These are phyloP conservation scores for Geotrichum restrictum DNA, from an alignment of 1,139 yeast genomes.

Conservation along the genomic window DNA sequence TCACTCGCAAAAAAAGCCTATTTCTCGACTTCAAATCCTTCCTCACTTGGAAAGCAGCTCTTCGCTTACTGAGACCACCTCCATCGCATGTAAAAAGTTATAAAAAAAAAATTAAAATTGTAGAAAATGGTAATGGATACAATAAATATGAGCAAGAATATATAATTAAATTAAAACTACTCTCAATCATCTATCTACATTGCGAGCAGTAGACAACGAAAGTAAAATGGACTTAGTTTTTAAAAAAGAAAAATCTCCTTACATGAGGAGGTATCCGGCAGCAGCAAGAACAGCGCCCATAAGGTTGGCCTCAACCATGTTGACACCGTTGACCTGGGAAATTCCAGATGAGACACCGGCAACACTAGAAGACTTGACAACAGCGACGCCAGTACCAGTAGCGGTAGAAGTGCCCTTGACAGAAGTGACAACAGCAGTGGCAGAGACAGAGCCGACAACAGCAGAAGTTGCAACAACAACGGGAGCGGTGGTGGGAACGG, in stretches of 20 bases:
- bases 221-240: too few species aligned
- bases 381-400: neutral
- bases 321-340: slow-evolving; percentile 13
- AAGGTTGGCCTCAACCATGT: slow-evolving; percentile 1
- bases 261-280: neutral
- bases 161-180: too few species aligned
- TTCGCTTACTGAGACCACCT: too few species aligned
- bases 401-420: neutral
- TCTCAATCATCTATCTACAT: too few species aligned
- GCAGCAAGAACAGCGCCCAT: slow-evolving; percentile 53
- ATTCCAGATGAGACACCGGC: neutral
- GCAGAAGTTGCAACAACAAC: neutral
- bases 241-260: neutral
- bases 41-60: too few species aligned
- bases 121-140: too few species aligned
- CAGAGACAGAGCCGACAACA: neutral
- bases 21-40: too few species aligned
- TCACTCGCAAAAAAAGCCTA: too few species aligned
- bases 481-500: slow-evolving; percentile 1
- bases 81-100: too few species aligned
- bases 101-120: too few species aligned
- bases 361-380: neutral
- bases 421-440: neutral
- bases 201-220: too few species aligned
- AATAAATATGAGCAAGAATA: too few species aligned